phyloP scores from a whole-genome alignment of 768 basidiomycete genomes.

The Rhodotorula kratochvilovae region DNA sequence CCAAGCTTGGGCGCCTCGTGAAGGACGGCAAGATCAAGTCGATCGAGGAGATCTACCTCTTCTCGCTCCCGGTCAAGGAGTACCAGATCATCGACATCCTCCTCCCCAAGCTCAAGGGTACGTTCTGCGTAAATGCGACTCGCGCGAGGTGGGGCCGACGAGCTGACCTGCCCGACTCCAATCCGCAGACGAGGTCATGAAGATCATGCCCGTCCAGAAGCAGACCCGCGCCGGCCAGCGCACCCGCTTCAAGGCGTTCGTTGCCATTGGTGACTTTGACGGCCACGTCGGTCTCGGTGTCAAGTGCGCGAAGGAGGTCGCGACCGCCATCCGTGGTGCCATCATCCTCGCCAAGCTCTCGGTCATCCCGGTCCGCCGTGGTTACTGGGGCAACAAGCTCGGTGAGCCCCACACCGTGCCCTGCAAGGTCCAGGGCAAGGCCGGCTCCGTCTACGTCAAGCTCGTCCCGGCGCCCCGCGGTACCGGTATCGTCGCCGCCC shows the following conservation, averaged over 20 bases:
- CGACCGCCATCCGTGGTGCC: slow-evolving; percentile 97
- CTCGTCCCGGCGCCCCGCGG: slow-evolving; percentile 97
- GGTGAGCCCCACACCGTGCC: slow-evolving; percentile 99
- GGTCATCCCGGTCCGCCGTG: slow-evolving; percentile 94
- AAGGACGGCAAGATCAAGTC: slow-evolving; percentile 99
- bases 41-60: slow-evolving; percentile 99
- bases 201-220: slow-evolving; percentile 99
- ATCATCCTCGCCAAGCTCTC: slow-evolving; percentile 98
- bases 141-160: not conserved
- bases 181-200: slow-evolving; percentile 79
- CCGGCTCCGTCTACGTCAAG: slow-evolving; percentile 98
- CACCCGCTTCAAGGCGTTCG: slow-evolving; percentile 99
- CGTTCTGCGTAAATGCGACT: slow-evolving; percentile 1
- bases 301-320: slow-evolving; percentile 99
- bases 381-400: slow-evolving; percentile 99
- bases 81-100: slow-evolving; percentile 99
- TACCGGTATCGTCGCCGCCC: slow-evolving; percentile 98
- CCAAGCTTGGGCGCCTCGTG: slow-evolving; percentile 97
- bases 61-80: slow-evolving; percentile 99
- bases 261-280: slow-evolving; percentile 97
- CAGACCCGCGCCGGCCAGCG: slow-evolving; percentile 99
- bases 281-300: slow-evolving; percentile 99
- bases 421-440: slow-evolving; percentile 96
- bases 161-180: not conserved
- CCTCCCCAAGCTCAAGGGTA: slow-evolving; percentile 93